A percentile compares a stretch with the other conserved stretches of the same genome.
Evolutionary conservation across 2,329 filamentous ascomycete genomes (phyloP).

Genomic region (Colletotrichum sp.): DNA sequence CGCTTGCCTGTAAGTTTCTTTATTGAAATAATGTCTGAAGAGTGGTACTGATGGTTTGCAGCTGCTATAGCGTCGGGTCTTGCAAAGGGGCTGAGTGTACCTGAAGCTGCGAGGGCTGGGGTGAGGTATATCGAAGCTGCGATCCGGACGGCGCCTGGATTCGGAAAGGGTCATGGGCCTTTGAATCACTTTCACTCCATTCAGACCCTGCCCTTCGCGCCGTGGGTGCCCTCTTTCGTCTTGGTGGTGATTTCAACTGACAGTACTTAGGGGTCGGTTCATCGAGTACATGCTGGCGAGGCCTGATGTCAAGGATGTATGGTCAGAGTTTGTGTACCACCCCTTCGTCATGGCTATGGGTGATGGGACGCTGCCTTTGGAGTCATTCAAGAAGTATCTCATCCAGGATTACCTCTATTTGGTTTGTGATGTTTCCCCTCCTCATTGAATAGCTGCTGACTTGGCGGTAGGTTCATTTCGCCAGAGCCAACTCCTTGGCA

Average conservation of each 20-base stretch:
- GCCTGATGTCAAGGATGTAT: constrained; percentile 74
- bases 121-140: constrained; percentile 75
- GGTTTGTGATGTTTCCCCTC: constrained; percentile 45
- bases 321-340: constrained; percentile 80
- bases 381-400: constrained; percentile 87
- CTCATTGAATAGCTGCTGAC: background rate
- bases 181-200: constrained; percentile 81
- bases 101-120: constrained; percentile 68
- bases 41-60: constrained; percentile 29
- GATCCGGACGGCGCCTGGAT: constrained; percentile 66
- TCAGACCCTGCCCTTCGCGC: constrained; percentile 70
- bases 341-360: constrained; percentile 81
- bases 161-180: constrained; percentile 73
- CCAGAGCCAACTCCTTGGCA: constrained; percentile 82
- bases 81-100: constrained; percentile 60
- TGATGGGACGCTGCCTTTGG: constrained; percentile 73
- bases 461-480: constrained; percentile 74
- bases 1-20: constrained; percentile 75
- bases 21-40: no score
- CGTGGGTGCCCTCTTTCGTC: constrained; percentile 27
- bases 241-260: background rate
- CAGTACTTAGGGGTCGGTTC: constrained; percentile 64
- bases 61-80: constrained; percentile 80
- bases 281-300: constrained; percentile 82
- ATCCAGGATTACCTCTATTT: constrained; percentile 93